Evolutionary conservation across 345 rosid species (phyloP), one percentile per base, ranked within the genome.

Genomic region (Eucalyptus sp.): DNA sequence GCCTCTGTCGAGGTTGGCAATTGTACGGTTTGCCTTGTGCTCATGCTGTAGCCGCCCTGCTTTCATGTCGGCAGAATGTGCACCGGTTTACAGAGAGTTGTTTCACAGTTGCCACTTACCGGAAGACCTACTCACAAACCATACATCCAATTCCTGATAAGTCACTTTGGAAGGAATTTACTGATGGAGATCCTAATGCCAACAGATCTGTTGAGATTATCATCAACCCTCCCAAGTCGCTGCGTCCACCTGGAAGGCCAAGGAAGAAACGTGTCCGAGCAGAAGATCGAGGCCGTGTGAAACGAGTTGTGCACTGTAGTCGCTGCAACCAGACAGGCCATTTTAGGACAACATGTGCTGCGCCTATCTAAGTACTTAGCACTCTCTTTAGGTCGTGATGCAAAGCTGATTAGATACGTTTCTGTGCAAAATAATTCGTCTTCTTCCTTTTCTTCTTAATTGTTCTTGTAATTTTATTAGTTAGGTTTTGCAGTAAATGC

Each of bases 1-100:
- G 99, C 94, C 98, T 95, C 48, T 98, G 99, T 66, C 93, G 98
- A 27, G 99, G 99, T 44, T 98, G 99, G 99, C 99, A 98, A 92
- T 94, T 96, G 87, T 95, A 96, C 64, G 99, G 98, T 79, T 91
- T 98, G 89, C 99, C 99, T 10, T 98, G 99, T 62, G 98, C 99
- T 43, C 99, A 97, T 64, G 99, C 99, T 1, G 99, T 98, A 86
- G 97, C 99, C 1, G 99, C 99, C 31, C 97, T 98, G 87, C 96
- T 97, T 60, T 98, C 99, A 79, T 98, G 99, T 94, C 93, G 99
- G 93, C 99, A 97, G 94, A 97, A 97, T 87, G 99, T 97, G 86
- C 99, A 97, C 89, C 92, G 99, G 52, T 97, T 96, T 87, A 96
- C 99, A 0, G 98, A 97, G 94, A 97, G 97, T 89, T 97, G 99